A percentile compares a stretch with the other conserved stretches of the same genome.
Evolutionary conservation across 2,329 filamentous ascomycete genomes (phyloP).

Genomic region (Coniella lustricola): DNA sequence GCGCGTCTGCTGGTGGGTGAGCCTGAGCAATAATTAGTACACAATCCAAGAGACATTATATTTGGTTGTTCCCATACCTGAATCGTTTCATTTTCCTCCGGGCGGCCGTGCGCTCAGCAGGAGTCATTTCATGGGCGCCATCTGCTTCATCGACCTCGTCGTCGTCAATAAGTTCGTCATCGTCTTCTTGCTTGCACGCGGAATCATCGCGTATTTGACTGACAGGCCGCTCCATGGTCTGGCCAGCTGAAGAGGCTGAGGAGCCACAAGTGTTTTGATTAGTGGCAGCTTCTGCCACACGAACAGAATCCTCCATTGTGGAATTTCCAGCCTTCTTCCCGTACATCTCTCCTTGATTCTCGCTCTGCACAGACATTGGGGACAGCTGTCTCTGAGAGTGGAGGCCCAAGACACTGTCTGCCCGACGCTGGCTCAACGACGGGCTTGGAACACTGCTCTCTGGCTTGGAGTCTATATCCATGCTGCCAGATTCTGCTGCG

Average conservation of each 20-base stretch:
- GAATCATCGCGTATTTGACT: slow-evolving; percentile 31
- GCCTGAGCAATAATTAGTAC: slow-evolving; percentile 44
- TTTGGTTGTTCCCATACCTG: slow-evolving; percentile 43
- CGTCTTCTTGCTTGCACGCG: slow-evolving; percentile 38
- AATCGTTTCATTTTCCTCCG: slow-evolving; percentile 72
- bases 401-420: slow-evolving; percentile 34
- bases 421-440: slow-evolving; percentile 29
- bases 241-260: slow-evolving; percentile 31
- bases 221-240: slow-evolving; percentile 26
- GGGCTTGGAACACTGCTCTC: slow-evolving; percentile 24
- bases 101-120: slow-evolving; percentile 50
- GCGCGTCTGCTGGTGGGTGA: slow-evolving; percentile 94
- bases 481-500: slow-evolving; percentile 29
- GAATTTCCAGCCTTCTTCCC: slow-evolving; percentile 31
- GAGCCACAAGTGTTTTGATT: slow-evolving; percentile 33
- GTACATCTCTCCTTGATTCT: slow-evolving; percentile 27
- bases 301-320: slow-evolving; percentile 32
- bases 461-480: slow-evolving; percentile 63
- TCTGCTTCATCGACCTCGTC: slow-evolving; percentile 51
- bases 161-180: slow-evolving; percentile 48
- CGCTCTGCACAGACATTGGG: slow-evolving; percentile 30
- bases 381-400: slow-evolving; percentile 34
- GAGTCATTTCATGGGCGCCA: slow-evolving; percentile 39
- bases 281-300: slow-evolving; percentile 32
- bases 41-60: slow-evolving; percentile 5